These are phyloP conservation scores for Penicillium riverlandense DNA, from an alignment of 495 filamentous ascomycete genomes.

Conservation along the genomic window DNA sequence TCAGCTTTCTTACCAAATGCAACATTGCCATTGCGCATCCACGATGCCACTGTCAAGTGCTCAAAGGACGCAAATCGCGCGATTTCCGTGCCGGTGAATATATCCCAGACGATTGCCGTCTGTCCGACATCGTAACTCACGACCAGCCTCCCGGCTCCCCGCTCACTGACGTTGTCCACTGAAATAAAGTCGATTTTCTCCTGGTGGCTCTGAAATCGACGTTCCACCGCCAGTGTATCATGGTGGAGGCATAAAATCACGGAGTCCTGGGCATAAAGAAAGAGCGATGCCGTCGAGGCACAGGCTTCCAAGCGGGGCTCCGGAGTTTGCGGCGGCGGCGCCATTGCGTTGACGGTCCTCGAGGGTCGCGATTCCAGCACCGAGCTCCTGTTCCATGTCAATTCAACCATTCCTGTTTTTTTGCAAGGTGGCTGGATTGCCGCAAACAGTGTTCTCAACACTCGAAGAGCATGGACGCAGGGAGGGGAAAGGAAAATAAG, in stretches of 20 bases:
- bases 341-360: constrained; percentile 22
- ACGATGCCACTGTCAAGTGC: constrained; percentile 72
- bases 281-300: constrained; percentile 78
- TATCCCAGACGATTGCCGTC: constrained; percentile 95
- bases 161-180: constrained; percentile 88
- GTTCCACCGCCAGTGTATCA: constrained; percentile 84
- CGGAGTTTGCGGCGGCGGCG: constrained; percentile 42
- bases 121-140: constrained; percentile 89
- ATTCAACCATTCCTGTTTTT: constrained; percentile 16
- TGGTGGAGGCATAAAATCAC: constrained; percentile 77
- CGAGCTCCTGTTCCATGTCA: constrained; percentile 26
- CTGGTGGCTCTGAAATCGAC: constrained; percentile 76
- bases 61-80: constrained; percentile 88
- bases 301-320: constrained; percentile 69
- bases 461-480: not conserved
- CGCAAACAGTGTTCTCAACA: no score
- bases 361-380: constrained; percentile 19
- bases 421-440: no score
- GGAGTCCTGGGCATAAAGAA: constrained; percentile 77
- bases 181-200: constrained; percentile 77
- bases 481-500: not conserved
- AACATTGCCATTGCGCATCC: constrained; percentile 97
- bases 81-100: constrained; percentile 85
- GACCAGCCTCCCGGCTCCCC: constrained; percentile 74
- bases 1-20: constrained; percentile 69